Percentiles rank a stretch among this genome's conserved stretches.
Evolutionary conservation across 345 rosid species (phyloP).

Genomic region (Nasturtium officinale): DNA sequence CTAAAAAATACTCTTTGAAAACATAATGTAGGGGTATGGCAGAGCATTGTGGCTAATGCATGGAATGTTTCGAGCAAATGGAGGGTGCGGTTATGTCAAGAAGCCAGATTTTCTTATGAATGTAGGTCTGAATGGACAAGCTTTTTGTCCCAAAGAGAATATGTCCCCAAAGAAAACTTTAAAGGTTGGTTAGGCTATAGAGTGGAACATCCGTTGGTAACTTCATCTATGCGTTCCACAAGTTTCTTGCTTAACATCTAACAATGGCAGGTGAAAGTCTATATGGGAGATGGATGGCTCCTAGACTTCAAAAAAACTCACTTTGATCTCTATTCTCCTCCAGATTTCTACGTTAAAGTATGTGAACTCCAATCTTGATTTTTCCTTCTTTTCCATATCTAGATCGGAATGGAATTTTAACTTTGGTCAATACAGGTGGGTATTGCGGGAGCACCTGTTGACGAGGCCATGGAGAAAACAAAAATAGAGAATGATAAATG

Average conservation of each 20-base stretch:
- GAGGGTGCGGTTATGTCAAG: conserved; percentile 90
- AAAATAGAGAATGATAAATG: conserved; percentile 59
- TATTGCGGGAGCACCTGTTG: conserved; percentile 76
- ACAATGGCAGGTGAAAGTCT: conserved; percentile 64
- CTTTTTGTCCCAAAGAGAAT: conserved; percentile 57
- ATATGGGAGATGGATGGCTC: conserved; percentile 92
- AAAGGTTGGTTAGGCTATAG: conserved; percentile 50
- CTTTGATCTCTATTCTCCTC: conserved; percentile 85
- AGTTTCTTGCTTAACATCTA: conserved; percentile 20
- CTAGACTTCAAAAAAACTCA: conserved; percentile 74
- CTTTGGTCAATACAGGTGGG: conserved; percentile 51
- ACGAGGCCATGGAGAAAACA: conserved; percentile 69
- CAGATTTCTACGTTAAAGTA: conserved; percentile 86
- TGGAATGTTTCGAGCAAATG: conserved; percentile 90
- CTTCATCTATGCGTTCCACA: background rate
- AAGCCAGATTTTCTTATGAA: conserved; percentile 74
- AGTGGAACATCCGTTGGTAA: background rate
- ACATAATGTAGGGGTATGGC: conserved; percentile 63
- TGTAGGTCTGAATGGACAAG: conserved; percentile 43
- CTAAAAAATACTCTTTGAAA: background rate
- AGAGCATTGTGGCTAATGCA: conserved; percentile 88
- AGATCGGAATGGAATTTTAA: background rate
- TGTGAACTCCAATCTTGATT: conserved; percentile 17
- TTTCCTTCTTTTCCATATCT: background rate
- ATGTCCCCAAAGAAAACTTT: conserved; percentile 56